These are phyloP conservation scores for Quercus glauca DNA, from an alignment of 306 rosid species.

Conservation along the genomic window DNA sequence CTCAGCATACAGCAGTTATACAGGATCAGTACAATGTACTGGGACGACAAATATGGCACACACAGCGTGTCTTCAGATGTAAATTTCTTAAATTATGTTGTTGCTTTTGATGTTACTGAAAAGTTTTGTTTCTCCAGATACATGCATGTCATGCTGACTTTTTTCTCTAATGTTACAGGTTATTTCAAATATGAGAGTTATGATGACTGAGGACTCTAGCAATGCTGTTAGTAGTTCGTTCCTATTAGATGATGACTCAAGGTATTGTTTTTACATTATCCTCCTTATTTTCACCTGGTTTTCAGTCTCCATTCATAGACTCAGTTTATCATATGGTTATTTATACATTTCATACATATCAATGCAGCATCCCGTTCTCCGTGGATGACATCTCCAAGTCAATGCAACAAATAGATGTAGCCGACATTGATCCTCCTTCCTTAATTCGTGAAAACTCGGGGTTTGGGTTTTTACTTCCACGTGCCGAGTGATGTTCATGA, in stretches of 20 bases:
- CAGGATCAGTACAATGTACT: conserved; percentile 99
- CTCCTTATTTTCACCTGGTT: background rate
- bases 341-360: conserved; percentile 23
- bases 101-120: conserved; percentile 9
- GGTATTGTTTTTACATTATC: conserved; percentile 43
- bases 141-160: conserved; percentile 6
- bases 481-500: conserved; percentile 56
- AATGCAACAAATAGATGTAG: conserved; percentile 82
- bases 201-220: conserved; percentile 94
- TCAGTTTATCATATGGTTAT: background rate
- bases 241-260: conserved; percentile 95
- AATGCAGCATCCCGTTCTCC: conserved; percentile 91
- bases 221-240: conserved; percentile 96
- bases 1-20: conserved; percentile 98
- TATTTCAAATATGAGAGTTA: conserved; percentile 79
- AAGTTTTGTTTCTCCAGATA: background rate
- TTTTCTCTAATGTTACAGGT: conserved; percentile 46
- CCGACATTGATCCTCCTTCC: conserved; percentile 94
- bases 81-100: background rate
- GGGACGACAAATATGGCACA: conserved; percentile 99
- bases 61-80: conserved; percentile 97
- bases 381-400: conserved; percentile 98
- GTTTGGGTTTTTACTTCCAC: conserved; percentile 85
- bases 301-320: background rate
- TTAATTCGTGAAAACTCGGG: conserved; percentile 97